Percentiles rank a stretch among this genome's conserved stretches.
Evolutionary conservation across 345 rosid species (phyloP).

Genomic region (Linum trigynum): DNA sequence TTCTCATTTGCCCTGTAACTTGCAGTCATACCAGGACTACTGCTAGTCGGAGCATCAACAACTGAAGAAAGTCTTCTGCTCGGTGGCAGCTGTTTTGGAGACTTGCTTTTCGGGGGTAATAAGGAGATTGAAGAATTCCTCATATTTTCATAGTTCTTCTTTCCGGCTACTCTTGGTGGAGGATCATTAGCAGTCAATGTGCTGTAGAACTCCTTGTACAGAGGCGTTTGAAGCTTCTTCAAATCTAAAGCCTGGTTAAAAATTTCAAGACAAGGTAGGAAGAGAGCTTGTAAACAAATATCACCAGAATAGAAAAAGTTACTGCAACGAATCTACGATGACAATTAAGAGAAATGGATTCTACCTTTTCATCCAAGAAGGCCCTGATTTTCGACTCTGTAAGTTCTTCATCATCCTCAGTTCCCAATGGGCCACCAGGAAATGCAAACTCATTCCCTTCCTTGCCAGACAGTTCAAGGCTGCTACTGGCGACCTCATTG

Average conservation of each 20-base stretch:
- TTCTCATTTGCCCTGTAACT: constrained; percentile 30
- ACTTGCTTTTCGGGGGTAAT: constrained; percentile 46
- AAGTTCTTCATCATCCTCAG: constrained; percentile 28
- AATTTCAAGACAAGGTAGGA: background rate
- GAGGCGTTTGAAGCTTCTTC: constrained; percentile 24
- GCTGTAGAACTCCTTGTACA: constrained; percentile 16
- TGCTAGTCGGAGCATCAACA: constrained; percentile 3
- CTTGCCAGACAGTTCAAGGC: constrained; percentile 26
- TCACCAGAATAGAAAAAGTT: background rate
- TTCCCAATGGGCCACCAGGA: constrained; percentile 25
- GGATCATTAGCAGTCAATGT: constrained; percentile 10
- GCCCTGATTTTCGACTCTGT: constrained; percentile 27
- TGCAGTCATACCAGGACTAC: constrained; percentile 14
- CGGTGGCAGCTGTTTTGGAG: constrained; percentile 49
- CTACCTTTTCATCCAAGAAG: constrained; percentile 33
- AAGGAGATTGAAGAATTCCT: background rate
- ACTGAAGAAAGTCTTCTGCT: constrained; percentile 68
- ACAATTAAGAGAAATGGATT: too few species aligned
- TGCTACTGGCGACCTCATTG: constrained; percentile 17
- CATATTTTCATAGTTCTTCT: constrained; percentile 12
- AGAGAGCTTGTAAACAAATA: background rate
- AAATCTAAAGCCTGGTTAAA: constrained; percentile 31
- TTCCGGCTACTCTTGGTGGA: background rate
- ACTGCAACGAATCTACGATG: too few species aligned
- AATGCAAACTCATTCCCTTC: constrained; percentile 41